A percentile compares a stretch with the other conserved stretches of the same genome.
Conservation (phyloP, 2,329 filamentous ascomycete genomes). For the Sarocladium strictum region DNA sequence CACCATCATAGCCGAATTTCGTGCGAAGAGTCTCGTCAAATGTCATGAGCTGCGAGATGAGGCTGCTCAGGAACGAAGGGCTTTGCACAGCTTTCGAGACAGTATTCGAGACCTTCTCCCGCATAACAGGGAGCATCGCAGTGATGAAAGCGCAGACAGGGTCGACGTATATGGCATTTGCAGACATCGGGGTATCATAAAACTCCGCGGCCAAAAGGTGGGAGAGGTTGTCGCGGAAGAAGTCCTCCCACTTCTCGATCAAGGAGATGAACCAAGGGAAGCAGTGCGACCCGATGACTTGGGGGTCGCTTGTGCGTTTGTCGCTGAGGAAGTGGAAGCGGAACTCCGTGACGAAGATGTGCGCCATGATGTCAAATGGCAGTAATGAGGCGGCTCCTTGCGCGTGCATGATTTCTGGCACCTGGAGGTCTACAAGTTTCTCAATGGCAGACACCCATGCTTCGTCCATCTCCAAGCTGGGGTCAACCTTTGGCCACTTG, state of each 20-base stretch:
- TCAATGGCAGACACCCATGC: slow-evolving; percentile 74
- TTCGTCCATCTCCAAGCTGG: slow-evolving; percentile 55
- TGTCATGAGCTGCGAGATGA: slow-evolving; percentile 79
- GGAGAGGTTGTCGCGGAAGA: slow-evolving; percentile 69
- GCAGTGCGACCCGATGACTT: slow-evolving; percentile 49
- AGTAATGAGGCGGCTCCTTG: slow-evolving; percentile 49
- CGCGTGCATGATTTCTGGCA: slow-evolving; percentile 56
- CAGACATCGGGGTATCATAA: slow-evolving; percentile 53
- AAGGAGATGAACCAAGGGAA: slow-evolving; percentile 54
- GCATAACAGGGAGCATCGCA: slow-evolving; percentile 75
- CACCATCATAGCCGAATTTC: slow-evolving; percentile 75
- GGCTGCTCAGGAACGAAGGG: slow-evolving; percentile 75
- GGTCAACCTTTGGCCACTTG: slow-evolving; percentile 70
- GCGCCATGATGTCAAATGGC: slow-evolving; percentile 75
- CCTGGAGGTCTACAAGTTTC: slow-evolving; percentile 78
- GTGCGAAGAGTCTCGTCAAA: slow-evolving; percentile 78
- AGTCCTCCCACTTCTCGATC: slow-evolving; percentile 53
- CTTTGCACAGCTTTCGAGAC: slow-evolving; percentile 64
- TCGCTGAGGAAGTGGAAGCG: slow-evolving; percentile 91
- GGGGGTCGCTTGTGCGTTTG: slow-evolving; percentile 67
- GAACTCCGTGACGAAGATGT: slow-evolving; percentile 79
- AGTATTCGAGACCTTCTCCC: slow-evolving; percentile 66
- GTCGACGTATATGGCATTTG: slow-evolving; percentile 74
- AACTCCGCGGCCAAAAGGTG: slow-evolving; percentile 75
- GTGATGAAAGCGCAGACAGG: slow-evolving; percentile 83